Conservation (phyloP, 2,329 filamentous ascomycete species). For the Penicillium sp. region DNA sequence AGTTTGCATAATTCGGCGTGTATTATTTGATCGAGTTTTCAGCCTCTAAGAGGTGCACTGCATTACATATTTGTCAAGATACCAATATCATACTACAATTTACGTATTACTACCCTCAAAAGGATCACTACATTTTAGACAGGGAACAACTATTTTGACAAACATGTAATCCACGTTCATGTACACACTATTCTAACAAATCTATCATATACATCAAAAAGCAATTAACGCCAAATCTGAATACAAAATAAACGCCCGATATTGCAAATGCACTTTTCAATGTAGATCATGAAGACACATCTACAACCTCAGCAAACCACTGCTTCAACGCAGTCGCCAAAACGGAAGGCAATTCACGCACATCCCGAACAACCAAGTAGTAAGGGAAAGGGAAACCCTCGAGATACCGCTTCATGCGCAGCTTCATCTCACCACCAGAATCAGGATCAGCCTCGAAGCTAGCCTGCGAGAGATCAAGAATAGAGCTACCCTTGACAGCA, state of each 20-base stretch:
- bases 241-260: conserved; percentile 30
- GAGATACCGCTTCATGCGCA: conserved; percentile 88
- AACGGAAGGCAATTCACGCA: conserved; percentile 87
- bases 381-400: conserved; percentile 97
- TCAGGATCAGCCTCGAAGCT: conserved; percentile 73
- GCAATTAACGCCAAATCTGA: conserved; percentile 21
- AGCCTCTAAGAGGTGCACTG: neutral
- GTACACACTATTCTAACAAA: conserved; percentile 13
- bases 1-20: conserved; percentile 19
- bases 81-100: conserved; percentile 14
- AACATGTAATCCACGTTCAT: conserved; percentile 8
- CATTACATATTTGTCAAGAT: conserved; percentile 17
- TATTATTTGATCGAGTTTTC: neutral
- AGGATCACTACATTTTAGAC: neutral
- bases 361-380: conserved; percentile 91
- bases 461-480: conserved; percentile 87
- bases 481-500: conserved; percentile 60
- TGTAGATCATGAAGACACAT: conserved; percentile 43
- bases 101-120: neutral
- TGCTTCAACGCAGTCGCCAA: conserved; percentile 87
- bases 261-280: conserved; percentile 27
- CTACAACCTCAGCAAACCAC: conserved; percentile 83
- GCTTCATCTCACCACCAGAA: conserved; percentile 64
- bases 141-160: neutral
- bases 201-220: conserved; percentile 27